Evolutionary conservation across 805 yeast genomes (phyloP).

Genomic region (Ogataea philodendri): DNA sequence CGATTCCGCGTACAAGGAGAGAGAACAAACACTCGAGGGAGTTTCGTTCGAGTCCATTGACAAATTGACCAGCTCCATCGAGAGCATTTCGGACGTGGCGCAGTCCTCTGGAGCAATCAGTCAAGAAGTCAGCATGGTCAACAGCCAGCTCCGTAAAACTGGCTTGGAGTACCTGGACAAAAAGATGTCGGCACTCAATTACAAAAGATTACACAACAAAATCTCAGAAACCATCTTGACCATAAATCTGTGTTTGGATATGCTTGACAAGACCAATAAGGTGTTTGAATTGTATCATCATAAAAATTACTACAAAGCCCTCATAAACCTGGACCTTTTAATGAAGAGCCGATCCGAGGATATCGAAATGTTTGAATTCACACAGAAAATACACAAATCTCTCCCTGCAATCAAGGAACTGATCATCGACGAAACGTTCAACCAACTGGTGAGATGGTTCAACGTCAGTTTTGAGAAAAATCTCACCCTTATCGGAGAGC

Average conservation of each 20-base stretch:
- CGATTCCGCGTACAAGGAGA: constrained; percentile 53
- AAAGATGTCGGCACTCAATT: constrained; percentile 56
- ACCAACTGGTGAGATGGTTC: constrained; percentile 64
- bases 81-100: constrained; percentile 61
- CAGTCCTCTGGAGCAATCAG: constrained; percentile 54
- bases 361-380: constrained; percentile 65
- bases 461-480: constrained; percentile 60
- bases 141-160: constrained; percentile 55
- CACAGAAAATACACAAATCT: constrained; percentile 68
- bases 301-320: constrained; percentile 78
- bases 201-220: constrained; percentile 62
- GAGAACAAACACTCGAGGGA: constrained; percentile 61
- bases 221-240: constrained; percentile 70
- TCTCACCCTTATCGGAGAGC: constrained; percentile 55
- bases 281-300: constrained; percentile 77
- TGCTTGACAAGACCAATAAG: constrained; percentile 80
- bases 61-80: constrained; percentile 56
- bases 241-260: constrained; percentile 71
- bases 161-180: constrained; percentile 63
- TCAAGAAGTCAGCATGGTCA: constrained; percentile 54
- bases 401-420: constrained; percentile 72
- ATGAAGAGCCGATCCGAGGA: constrained; percentile 65
- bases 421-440: constrained; percentile 72
- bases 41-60: constrained; percentile 61
- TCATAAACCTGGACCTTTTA: constrained; percentile 76